phyloP scores from a whole-genome alignment of 2,329 filamentous ascomycete genomes.

The Fusarium fracticaudum region DNA sequence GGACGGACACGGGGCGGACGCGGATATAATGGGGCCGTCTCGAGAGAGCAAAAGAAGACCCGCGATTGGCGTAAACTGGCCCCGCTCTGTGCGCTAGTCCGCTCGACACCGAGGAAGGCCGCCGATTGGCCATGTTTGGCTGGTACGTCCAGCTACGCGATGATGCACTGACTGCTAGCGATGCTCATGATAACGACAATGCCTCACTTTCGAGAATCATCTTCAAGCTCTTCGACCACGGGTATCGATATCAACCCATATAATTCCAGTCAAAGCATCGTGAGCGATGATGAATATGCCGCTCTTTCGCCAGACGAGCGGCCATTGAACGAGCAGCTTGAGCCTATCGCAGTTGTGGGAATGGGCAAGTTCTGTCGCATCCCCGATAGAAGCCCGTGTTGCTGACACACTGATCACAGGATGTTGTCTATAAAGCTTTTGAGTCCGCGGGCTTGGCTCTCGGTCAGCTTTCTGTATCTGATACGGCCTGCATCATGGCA shows the following conservation, averaged over 20 bases:
- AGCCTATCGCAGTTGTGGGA: neutral
- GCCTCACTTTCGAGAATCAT: too few relatives aligned
- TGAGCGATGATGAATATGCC: neutral
- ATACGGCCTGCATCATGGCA: neutral
- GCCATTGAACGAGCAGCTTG: neutral
- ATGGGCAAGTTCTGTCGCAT: neutral
- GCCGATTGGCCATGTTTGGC: neutral
- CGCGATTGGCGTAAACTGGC: accelerated
- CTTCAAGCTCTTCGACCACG: neutral
- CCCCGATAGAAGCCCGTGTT: neutral
- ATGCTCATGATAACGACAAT: too few relatives aligned
- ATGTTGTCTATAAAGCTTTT: neutral
- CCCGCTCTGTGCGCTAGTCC: neutral
- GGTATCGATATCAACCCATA: neutral
- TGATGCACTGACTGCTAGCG: neutral
- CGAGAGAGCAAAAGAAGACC: accelerated
- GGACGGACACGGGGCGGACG: neutral
- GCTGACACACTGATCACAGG: neutral
- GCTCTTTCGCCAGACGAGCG: neutral
- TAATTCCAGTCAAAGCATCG: neutral
- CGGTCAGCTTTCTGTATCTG: neutral
- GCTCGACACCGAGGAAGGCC: neutral
- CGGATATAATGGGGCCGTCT: neutral
- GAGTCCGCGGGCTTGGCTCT: neutral
- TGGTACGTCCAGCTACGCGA: accelerated